Conservation (phyloP, 768 basidiomycete genomes). For the Mrakia blollopis region DNA sequence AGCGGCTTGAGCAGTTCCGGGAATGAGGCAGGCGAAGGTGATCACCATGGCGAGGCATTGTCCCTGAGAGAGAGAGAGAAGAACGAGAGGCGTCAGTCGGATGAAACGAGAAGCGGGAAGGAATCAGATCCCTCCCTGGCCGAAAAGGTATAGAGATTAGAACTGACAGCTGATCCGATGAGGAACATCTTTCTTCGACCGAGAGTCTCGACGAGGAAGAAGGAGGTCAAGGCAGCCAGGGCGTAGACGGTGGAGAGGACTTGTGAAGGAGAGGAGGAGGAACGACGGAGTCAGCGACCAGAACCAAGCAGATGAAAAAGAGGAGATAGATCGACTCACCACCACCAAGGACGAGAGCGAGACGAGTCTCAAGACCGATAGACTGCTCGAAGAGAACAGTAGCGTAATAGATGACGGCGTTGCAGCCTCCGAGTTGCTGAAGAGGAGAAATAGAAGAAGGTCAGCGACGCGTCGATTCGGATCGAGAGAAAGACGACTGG, state of each 20-base stretch:
- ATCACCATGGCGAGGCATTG: conserved; percentile 47
- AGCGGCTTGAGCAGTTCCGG: conserved; percentile 34
- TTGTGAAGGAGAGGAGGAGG: not conserved
- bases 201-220: conserved; percentile 46
- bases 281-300: not conserved
- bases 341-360: conserved; percentile 47
- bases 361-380: conserved; percentile 42
- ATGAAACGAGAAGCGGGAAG: not conserved
- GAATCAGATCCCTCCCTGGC: too few species aligned
- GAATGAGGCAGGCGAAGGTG: conserved; percentile 36
- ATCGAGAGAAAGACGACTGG: not conserved
- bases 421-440: conserved; percentile 32
- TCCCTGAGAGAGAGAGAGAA: conserved; percentile 34
- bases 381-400: conserved; percentile 48
- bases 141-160: not conserved
- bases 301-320: not conserved
- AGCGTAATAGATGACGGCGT: conserved; percentile 47
- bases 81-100: not conserved
- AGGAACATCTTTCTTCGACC: conserved; percentile 50
- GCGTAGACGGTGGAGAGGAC: conserved; percentile 47
- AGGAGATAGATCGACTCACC: not conserved
- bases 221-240: conserved; percentile 43
- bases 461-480: not conserved
- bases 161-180: conserved; percentile 43
- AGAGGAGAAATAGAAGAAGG: not conserved